Conservation (phyloP, 2,329 filamentous ascomycete genomes). For the Cryphonectria carpinicola region DNA sequence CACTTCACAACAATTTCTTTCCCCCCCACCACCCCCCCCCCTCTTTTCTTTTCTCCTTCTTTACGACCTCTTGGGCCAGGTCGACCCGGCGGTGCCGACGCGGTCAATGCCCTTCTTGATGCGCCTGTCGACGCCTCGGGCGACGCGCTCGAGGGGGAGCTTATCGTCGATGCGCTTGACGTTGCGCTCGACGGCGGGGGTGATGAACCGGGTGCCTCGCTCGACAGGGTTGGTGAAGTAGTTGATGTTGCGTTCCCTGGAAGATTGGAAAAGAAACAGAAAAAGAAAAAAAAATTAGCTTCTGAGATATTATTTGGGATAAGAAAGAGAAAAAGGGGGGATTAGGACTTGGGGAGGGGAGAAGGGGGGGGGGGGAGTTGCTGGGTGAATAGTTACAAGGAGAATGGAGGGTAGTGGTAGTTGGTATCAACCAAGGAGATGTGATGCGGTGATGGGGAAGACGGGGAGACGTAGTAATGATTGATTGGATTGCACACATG, state of each 20-base stretch:
- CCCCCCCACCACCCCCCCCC: too few species aligned
- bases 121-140: conserved; percentile 50
- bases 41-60: background rate
- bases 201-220: conserved; percentile 51
- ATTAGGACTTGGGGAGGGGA: too few species aligned
- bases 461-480: too few species aligned
- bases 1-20: too few species aligned
- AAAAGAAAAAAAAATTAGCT: background rate
- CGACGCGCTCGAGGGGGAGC: conserved; percentile 55
- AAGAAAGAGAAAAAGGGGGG: too few species aligned
- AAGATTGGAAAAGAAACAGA: background rate
- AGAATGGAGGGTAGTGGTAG: too few species aligned
- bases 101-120: conserved; percentile 52
- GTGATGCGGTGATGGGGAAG: too few species aligned
- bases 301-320: background rate
- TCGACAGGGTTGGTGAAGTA: conserved; percentile 55
- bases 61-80: conserved; percentile 7
- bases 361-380: too few species aligned
- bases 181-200: conserved; percentile 51
- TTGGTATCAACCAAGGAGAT: too few species aligned
- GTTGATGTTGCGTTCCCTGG: conserved; percentile 55
- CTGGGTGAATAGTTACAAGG: too few species aligned
- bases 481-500: too few species aligned
- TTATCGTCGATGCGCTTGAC: conserved; percentile 51
- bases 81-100: conserved; percentile 24